Evolutionary conservation across 1,284 basidiomycete species (phyloP).

Genomic region (Puccinia triticina): DNA sequence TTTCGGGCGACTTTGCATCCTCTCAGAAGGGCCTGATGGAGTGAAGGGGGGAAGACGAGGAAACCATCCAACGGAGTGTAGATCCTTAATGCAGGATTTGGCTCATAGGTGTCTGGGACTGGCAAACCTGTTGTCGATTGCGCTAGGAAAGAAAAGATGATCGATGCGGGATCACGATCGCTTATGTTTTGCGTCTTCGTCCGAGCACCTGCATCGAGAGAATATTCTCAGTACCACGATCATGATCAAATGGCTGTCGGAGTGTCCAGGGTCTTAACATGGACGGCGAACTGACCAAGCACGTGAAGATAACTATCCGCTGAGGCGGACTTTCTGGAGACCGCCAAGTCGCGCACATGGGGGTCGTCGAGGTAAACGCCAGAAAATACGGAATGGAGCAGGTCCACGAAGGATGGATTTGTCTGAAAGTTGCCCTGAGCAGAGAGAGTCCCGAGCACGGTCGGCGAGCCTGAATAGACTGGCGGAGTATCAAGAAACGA

Average conservation of each 20-base stretch:
- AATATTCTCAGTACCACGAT: not conserved
- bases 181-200: slow-evolving; percentile 7
- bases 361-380: slow-evolving; percentile 32
- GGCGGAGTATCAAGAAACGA: slow-evolving; percentile 35
- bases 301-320: slow-evolving; percentile 44
- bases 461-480: slow-evolving; percentile 21
- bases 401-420: slow-evolving; percentile 30
- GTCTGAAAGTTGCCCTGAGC: not conserved
- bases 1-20: slow-evolving; percentile 15
- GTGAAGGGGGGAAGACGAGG: slow-evolving; percentile 33
- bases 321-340: not conserved
- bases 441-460: slow-evolving; percentile 18
- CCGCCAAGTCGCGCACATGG: slow-evolving; percentile 30
- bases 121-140: slow-evolving; percentile 23
- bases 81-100: slow-evolving; percentile 34
- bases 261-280: not conserved
- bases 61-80: slow-evolving; percentile 41
- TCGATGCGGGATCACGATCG: slow-evolving; percentile 36
- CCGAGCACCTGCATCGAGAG: slow-evolving; percentile 11
- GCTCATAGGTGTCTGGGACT: slow-evolving; percentile 35
- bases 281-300: slow-evolving; percentile 21
- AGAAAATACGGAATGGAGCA: slow-evolving; percentile 32
- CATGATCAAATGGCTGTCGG: not conserved
- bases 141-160: slow-evolving; percentile 43
- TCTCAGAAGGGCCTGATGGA: slow-evolving; percentile 21